phyloP scores from a whole-genome alignment of 306 rosid genomes.

The Dryas alaskensis region DNA sequence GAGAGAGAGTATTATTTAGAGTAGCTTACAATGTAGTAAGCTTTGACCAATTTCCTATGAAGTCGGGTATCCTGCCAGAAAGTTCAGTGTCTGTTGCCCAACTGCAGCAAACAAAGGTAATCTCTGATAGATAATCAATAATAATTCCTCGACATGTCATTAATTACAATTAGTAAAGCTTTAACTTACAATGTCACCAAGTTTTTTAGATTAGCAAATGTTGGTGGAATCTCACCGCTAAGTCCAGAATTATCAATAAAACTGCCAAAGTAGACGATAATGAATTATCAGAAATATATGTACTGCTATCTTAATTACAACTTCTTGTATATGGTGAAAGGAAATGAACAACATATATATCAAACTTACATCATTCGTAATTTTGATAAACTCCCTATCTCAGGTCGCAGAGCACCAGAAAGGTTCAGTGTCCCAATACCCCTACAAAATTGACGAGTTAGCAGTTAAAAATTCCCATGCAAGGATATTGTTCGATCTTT shows the following conservation, averaged over 20 bases:
- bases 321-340: neutral
- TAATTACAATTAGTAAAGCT: constrained; percentile 7
- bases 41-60: constrained; percentile 67
- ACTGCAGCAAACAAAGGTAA: constrained; percentile 39
- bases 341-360: neutral
- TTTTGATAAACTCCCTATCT: constrained; percentile 60
- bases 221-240: constrained; percentile 71
- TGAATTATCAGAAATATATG: neutral
- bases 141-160: neutral
- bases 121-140: neutral
- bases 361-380: constrained; percentile 54
- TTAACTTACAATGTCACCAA: constrained; percentile 48
- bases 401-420: constrained; percentile 68
- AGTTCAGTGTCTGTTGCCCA: constrained; percentile 64
- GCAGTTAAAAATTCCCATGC: neutral
- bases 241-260: constrained; percentile 69
- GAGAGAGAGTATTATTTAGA: neutral
- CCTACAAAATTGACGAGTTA: constrained; percentile 38
- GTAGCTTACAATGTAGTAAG: constrained; percentile 60
- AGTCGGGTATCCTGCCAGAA: constrained; percentile 66
- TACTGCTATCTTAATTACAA: neutral
- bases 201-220: constrained; percentile 55
- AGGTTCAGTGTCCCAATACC: constrained; percentile 53
- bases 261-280: constrained; percentile 41
- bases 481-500: neutral